Evolutionary conservation across 176 grass and related monocot genomes (phyloP), one percentile per base, ranked within the genome.

Genomic region (Pontederia paniculata): DNA sequence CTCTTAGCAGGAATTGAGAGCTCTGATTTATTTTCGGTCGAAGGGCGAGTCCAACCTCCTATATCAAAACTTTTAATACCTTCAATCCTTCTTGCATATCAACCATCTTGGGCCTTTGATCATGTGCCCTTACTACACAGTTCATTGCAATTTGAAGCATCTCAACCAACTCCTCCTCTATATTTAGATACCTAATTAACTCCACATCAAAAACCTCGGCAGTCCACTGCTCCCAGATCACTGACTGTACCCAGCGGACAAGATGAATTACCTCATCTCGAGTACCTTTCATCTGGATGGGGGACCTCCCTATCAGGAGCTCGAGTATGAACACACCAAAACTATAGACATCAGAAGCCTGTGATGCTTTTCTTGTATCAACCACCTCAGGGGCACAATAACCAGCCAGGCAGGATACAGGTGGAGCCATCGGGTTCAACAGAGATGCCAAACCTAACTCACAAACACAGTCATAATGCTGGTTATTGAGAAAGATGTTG

Each of bases 91-190:
- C 65, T 83, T 49, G 76, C 93, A 44, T 74, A 21, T 97, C 83
- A 17, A 45, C 9, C 69, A 97, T 88, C 74, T 82, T 97, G 8
- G 93, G 93, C 60, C 93, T 73, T 49, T 78, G 86, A 12, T 90
- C 86, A 0, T 83, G 83, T 69, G 74, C 84, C 57, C 86, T 87
- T 0, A 68, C 65, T 8, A 97, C 93, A 1, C 93, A 97, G 45
- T 71, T 76, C 93, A 97, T 97, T 25, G 72, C 83, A 17, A 97
- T 82, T 72, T 97, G 93, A 28, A 97, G 86, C 83, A 84, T 97
- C 74, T 97, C 93, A 71, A 97, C 83, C 93, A 97, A 81, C 71
- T 97, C 83, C 23, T 97, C 93, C 66, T 97, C 93, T 11, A 97
- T 97, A 57, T 90, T 88, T 5, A 86, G 83, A 59, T 80, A 87